Base-by-base conservation (phyloP, 768 basidiomycete species). In the Crepidotus variabilis region DNA sequence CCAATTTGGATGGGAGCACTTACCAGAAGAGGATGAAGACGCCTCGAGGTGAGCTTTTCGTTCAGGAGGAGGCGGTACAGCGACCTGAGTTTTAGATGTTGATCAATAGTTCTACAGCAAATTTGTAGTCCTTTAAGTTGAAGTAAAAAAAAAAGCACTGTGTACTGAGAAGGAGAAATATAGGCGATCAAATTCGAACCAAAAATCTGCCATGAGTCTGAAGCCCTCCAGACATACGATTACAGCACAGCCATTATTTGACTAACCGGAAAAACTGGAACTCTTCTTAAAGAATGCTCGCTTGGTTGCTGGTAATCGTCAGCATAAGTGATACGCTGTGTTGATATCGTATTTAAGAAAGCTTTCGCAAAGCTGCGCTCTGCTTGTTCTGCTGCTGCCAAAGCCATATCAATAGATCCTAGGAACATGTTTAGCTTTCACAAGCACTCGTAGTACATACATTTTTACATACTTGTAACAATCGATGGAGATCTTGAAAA, bases 261-360 rank as follows among this genome's bases (percentile, higher is more conserved):
- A 65, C 83, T 61, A 56, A 90, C 90, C 49, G 83, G 84, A 55
- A 92, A 72, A 23, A 89, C 70, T 10, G 87, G 83, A n/a, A 92
- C 76, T 61, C 76, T 85, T 71, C 78, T 89, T 54, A 92, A 78
- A 11, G 81, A 82, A 58, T 85, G 76, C 52, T 83, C 72, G 0
- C 83, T 80, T 0, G 86, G 84, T 51, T 90, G 86, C 69, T 88
- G 87, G 70, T 89, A 92, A 71, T 91, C 86, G 71, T 92, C 83
- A 36, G 75, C 69, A 65, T 85, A 92, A 2, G 74, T 76, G 55
- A 92, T 77, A 22, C 87, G 86, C 68, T 90, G 87, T 1, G 78
- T 73, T 0, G 83, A 77, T 61, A 94, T 66, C 11, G 82, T 84
- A 59, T 83, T 85, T 55, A 84, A 67, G 59, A 87, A 85, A 2